Evolutionary conservation across 2,329 filamentous ascomycete genomes (phyloP), one percentile per base, ranked within the genome.

Genomic region (Chaetomiaceae sp.): DNA sequence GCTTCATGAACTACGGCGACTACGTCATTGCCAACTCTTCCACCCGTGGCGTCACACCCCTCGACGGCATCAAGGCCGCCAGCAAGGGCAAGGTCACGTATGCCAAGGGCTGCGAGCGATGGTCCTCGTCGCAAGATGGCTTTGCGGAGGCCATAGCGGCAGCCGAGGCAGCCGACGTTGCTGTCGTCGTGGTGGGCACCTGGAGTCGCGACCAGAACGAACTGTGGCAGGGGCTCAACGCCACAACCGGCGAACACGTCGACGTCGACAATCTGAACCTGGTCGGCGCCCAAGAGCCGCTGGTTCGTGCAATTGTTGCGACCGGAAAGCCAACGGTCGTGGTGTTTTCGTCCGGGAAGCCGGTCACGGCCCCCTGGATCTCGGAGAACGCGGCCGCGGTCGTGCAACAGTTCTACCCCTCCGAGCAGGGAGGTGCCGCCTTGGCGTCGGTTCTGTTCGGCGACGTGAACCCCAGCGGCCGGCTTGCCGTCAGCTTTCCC

Each of bases 391-490:
- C 84, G 0, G 70, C 79, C 0, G 83, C 81, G 0, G 72, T 88
- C 0, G 68, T 88, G 0, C 84, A 88, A 59, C 83, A 87, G 62
- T 88, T 88, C 65, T 88, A 88, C 56, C 81, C 82, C 6, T 82
- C 79, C 0, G 82, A 86, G 56, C 70, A 86, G 65, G 82, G 81
- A 19, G 82, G 83, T 0, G 68, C 80, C 48, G 82, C 81, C 1
- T 70, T 86, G 1, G 82, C 83, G 0, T 79, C 84, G 51, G 69
- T 86, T 24, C 68, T 86, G 2, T 83, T 79, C 56, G 83, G 83
- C 20, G 68, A 78, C 45, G 73, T 76, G 42, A 84, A 82, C 61
- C 82, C 82, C 0, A 81, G 76, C 1, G 83, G 83, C 32, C 83
- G 78, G 60, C 72, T 86, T 11, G 74, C 76, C 1, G 81, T 87